These are phyloP conservation scores for Skeletonema potamos DNA, from an alignment of 108 stramenopile species.

Conservation along the genomic window DNA sequence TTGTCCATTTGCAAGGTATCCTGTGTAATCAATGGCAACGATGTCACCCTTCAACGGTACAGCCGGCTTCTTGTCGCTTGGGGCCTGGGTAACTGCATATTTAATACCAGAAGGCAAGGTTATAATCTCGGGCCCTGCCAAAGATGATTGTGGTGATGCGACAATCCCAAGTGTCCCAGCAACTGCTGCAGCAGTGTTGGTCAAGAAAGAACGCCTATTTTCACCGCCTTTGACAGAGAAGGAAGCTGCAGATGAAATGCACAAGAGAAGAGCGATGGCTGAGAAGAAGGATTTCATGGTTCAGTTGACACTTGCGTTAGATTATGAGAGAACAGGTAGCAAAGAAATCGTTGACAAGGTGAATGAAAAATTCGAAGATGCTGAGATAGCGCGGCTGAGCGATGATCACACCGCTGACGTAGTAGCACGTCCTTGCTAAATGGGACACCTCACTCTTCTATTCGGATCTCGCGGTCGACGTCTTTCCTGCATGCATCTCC, in stretches of 20 bases:
- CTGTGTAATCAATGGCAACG: conserved; percentile 86
- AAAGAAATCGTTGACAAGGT: not conserved
- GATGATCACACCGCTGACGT: not conserved
- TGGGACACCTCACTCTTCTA: not conserved
- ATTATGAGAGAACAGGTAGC: not conserved
- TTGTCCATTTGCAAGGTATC: conserved; percentile 75
- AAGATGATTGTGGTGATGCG: conserved; percentile 10
- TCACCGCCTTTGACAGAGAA: conserved; percentile 4
- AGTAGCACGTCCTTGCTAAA: not conserved
- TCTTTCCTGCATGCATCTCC: too few species aligned
- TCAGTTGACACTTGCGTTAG: not conserved
- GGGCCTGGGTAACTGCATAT: conserved; percentile 65
- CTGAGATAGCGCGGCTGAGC: too few species aligned
- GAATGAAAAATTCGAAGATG: not conserved
- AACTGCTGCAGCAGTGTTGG: conserved; percentile 6
- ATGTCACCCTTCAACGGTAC: conserved; percentile 71
- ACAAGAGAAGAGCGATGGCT: not conserved
- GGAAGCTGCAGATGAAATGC: not conserved
- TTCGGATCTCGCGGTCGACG: too few species aligned
- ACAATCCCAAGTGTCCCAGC: conserved; percentile 3
- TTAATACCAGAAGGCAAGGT: conserved; percentile 68
- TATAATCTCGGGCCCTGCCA: conserved; percentile 66
- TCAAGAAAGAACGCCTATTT: conserved; percentile 32
- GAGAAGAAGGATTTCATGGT: not conserved
- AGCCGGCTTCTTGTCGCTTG: conserved; percentile 42